Conservation (phyloP, 1,284 basidiomycete genomes). For the Chondrostereum purpureum region DNA sequence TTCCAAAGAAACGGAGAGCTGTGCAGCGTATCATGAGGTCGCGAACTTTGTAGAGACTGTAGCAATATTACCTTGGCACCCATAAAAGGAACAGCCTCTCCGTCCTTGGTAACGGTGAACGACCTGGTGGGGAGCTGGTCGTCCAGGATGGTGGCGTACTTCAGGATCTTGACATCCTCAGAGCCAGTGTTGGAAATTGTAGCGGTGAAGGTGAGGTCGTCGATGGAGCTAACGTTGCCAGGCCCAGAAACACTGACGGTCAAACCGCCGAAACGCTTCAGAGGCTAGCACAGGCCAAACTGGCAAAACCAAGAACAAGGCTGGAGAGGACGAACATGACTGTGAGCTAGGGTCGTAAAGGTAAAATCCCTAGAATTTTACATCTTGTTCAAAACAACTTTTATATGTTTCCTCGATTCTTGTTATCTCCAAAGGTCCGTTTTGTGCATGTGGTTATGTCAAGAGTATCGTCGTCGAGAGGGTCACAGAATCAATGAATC, state of each 20-base stretch:
- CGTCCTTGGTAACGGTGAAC: constrained; percentile 13
- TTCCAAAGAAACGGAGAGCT: constrained; percentile 13
- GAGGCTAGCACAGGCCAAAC: neutral
- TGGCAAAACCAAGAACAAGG: neutral
- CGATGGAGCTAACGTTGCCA: constrained; percentile 16
- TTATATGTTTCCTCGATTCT: neutral
- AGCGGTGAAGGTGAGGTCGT: constrained; percentile 19
- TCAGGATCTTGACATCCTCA: constrained; percentile 20
- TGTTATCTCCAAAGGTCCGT: neutral
- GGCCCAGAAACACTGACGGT: constrained; percentile 12
- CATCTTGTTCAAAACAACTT: neutral
- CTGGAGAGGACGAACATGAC: neutral
- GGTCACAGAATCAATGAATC: neutral
- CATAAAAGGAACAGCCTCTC: constrained; percentile 12
- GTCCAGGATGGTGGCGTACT: constrained; percentile 21
- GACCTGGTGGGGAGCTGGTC: constrained; percentile 12
- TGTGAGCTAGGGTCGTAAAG: neutral
- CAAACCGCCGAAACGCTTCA: constrained; percentile 6
- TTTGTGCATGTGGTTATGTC: neutral
- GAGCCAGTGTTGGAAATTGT: constrained; percentile 19
- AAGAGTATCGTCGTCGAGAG: neutral
- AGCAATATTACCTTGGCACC: constrained; percentile 11
- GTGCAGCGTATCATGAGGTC: too few relatives aligned
- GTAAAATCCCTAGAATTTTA: neutral
- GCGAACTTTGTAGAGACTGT: neutral